Base-by-base conservation (phyloP, 2,329 filamentous ascomycete species). In the Ophiosphaerella narmari region DNA sequence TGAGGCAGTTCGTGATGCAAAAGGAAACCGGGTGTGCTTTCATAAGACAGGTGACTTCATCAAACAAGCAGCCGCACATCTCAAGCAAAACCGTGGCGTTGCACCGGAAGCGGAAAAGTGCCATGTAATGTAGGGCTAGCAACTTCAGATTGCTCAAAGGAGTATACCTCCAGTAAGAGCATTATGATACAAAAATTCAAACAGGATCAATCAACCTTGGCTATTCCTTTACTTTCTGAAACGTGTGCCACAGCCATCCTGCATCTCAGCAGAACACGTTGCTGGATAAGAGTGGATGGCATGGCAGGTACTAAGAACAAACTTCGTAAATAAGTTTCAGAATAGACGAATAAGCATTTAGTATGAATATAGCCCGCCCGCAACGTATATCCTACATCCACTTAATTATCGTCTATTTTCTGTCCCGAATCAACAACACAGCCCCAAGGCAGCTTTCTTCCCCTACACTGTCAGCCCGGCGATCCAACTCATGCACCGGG, bases 21-120 rank as follows among this genome's bases (percentile, higher is more conserved):
- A 71, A 46, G 67, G 65, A 2, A 72, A 71, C 39, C 53, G 57
- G 18, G 66, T 72, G 1, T 72, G 67, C 45, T 72, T 71, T 38
- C 70, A 71, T 42, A 71, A 69, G 29, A 66, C 65, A 3, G 68
- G 70, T 8, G 68, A 73, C 40, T 72, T 71, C 39, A 66, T 72
- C 24, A 54, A 60, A 36, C 70, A 73, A 57, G 69, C 69, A 14
- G 67, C 69, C 18, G 47, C 46, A 31, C 46, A 71, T 54, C 40
- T 72, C 24, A 49, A 65, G 6, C 43, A 61, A 50, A 66, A 66
- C 36, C 54, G 43, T 40, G 65, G 65, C 24, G 56, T 59, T 21
- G 55, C 61, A 7, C 35, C 59, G 6, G 58, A 62, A 43, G 14
- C 55, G 2, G 57, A 56, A 8, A 55, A 56, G 12, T 66, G 64